Evolutionary conservation across 768 basidiomycete genomes (phyloP).

Genomic region (Tephrocybe sp.): DNA sequence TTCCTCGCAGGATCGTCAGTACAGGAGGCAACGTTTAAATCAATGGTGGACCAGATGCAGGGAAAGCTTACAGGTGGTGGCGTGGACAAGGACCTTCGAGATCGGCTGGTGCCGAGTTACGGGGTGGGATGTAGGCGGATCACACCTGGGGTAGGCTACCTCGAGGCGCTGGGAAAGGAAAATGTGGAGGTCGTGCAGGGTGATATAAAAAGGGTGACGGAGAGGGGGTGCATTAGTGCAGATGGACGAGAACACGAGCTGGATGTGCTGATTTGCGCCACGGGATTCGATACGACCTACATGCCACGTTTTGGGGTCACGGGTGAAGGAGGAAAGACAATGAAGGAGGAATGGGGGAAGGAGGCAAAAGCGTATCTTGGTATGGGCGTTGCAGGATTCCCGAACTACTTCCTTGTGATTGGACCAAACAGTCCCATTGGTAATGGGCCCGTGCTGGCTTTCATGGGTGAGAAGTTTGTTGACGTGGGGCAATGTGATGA

Average conservation of each 20-base stretch:
- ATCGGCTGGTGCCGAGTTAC: conserved; percentile 34
- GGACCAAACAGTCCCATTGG: conserved; percentile 35
- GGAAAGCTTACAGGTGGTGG: conserved; percentile 31
- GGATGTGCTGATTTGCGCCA: conserved; percentile 37
- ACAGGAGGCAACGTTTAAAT: conserved; percentile 27
- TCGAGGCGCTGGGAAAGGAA: conserved; percentile 28
- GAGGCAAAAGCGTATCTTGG: conserved; percentile 30
- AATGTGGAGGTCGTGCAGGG: conserved; percentile 32
- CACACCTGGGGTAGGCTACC: conserved; percentile 32
- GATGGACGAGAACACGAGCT: conserved; percentile 29
- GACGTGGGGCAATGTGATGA: too few relatives aligned
- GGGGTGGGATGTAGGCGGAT: conserved; percentile 33
- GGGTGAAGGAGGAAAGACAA: conserved; percentile 22
- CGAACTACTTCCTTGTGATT: conserved; percentile 31
- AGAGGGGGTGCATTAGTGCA: conserved; percentile 24
- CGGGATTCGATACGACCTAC: conserved; percentile 34
- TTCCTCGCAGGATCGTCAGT: conserved; percentile 29
- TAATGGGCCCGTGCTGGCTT: conserved; percentile 30
- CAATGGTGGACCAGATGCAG: conserved; percentile 36
- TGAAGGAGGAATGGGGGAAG: conserved; percentile 31
- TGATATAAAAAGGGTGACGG: conserved; percentile 26
- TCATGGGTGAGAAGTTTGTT: conserved; percentile 25
- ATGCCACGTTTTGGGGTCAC: conserved; percentile 32
- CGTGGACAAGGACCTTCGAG: conserved; percentile 40
- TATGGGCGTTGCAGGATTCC: conserved; percentile 29